These are phyloP conservation scores for Cryptosporidium tyzzeri DNA, from an alignment of 169 alveolate species.

Conservation along the genomic window DNA sequence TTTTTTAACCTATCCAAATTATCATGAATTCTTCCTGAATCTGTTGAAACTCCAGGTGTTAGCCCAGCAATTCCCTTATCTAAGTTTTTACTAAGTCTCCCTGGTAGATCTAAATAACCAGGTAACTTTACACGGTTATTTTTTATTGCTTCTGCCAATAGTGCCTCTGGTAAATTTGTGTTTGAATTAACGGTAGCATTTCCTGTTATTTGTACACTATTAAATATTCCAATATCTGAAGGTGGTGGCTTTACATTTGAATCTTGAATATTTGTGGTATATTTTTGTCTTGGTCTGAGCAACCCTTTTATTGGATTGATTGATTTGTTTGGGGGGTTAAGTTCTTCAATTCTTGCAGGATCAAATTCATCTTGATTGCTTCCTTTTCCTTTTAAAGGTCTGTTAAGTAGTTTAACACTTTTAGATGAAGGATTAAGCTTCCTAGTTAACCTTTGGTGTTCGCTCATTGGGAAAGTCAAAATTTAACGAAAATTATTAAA, in stretches of 20 bases:
- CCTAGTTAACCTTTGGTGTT: constrained; percentile 1
- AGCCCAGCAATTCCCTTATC: constrained; percentile 10
- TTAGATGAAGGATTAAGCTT: constrained; percentile 22
- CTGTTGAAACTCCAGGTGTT: constrained; percentile 36
- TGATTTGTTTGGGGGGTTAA: not conserved
- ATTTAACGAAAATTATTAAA: not conserved
- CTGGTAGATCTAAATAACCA: constrained; percentile 49
- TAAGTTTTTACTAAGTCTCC: not conserved
- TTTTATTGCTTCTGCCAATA: constrained; percentile 9
- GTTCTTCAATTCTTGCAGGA: not conserved
- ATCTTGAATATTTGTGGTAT: constrained; percentile 5
- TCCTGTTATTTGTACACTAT: not conserved
- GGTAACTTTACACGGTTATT: constrained; percentile 31
- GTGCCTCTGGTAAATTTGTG: constrained; percentile 21
- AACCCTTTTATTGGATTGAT: constrained; percentile 16
- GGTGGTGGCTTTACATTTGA: constrained; percentile 45
- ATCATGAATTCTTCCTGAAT: constrained; percentile 35
- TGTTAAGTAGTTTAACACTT: constrained; percentile 37
- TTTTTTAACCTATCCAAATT: constrained; percentile 59
- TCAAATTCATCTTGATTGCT: constrained; percentile 1
- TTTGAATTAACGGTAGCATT: not conserved
- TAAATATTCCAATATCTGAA: constrained; percentile 44
- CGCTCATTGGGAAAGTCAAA: not conserved
- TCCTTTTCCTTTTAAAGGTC: constrained; percentile 21
- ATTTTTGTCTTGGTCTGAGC: constrained; percentile 6